Percentiles rank a stretch among this genome's conserved stretches.
Conservation (phyloP, 1,284 basidiomycete genomes). For the Crucibulum cyathiforme region DNA sequence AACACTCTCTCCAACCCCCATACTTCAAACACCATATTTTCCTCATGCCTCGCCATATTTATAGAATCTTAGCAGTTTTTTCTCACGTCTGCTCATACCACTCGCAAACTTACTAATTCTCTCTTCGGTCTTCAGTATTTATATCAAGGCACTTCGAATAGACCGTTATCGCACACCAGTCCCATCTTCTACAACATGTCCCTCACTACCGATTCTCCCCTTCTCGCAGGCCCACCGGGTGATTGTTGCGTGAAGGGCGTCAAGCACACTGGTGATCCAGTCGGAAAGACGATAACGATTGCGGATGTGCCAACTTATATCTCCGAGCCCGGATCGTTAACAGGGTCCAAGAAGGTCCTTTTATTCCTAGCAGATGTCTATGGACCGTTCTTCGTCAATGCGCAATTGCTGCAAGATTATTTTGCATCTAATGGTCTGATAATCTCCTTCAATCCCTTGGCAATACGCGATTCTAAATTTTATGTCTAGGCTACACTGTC, state of each 20-base stretch:
- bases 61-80: too few relatives aligned
- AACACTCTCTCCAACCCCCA: too few relatives aligned
- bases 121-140: too few relatives aligned
- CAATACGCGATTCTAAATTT: slow-evolving; percentile 31
- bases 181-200: too few relatives aligned
- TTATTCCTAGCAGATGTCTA: slow-evolving; percentile 53
- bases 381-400: slow-evolving; percentile 53
- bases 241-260: slow-evolving; percentile 47
- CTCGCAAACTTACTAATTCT: too few relatives aligned
- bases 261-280: slow-evolving; percentile 50
- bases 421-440: slow-evolving; percentile 55
- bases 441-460: not conserved
- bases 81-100: too few relatives aligned
- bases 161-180: too few relatives aligned
- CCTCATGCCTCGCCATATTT: too few relatives aligned
- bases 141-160: too few relatives aligned
- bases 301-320: slow-evolving; percentile 55
- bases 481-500: slow-evolving; percentile 52
- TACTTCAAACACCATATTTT: too few relatives aligned
- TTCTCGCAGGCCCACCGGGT: slow-evolving; percentile 5
- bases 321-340: slow-evolving; percentile 37
- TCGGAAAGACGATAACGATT: slow-evolving; percentile 46
- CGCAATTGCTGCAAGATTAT: slow-evolving; percentile 55
- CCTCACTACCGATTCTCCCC: too few relatives aligned
- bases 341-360: slow-evolving; percentile 41